These are phyloP conservation scores for Castanospermum australe DNA, from an alignment of 306 rosid species.

Conservation along the genomic window DNA sequence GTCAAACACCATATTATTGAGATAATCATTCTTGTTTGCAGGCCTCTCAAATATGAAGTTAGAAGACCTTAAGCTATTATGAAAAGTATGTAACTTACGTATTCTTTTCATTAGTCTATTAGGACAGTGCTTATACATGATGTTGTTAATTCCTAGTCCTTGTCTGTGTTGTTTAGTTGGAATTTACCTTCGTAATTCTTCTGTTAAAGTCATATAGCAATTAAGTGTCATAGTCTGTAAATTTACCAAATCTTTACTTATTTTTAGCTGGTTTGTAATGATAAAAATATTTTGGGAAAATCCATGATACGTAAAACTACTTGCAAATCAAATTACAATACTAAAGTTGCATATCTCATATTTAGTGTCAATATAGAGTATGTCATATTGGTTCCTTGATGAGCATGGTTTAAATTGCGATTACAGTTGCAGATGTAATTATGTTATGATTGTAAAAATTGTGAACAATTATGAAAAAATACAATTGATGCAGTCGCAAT, in stretches of 20 bases:
- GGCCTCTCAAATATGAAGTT: slow-evolving; percentile 39
- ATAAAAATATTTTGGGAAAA: neutral
- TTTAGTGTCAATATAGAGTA: neutral
- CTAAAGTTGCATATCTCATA: neutral
- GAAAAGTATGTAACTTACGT: slow-evolving; percentile 31
- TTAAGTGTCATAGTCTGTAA: no score
- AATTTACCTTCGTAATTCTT: neutral
- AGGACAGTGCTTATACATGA: neutral
- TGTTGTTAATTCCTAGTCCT: neutral
- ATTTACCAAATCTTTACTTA: neutral
- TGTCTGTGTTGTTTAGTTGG: neutral
- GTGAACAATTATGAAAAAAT: no score
- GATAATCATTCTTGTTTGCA: slow-evolving; percentile 15
- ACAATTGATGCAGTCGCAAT: no score
- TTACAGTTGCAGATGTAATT: no score
- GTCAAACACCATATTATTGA: neutral
- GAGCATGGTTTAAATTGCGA: no score
- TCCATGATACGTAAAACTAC: neutral
- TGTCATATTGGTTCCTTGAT: neutral
- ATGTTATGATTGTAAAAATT: no score
- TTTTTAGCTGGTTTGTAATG: neutral
- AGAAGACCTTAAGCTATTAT: slow-evolving; percentile 35
- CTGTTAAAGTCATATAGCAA: no score
- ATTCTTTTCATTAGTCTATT: neutral
- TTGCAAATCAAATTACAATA: neutral